Conservation (phyloP, 768 basidiomycete species). For the Naganishia vishniacii region DNA sequence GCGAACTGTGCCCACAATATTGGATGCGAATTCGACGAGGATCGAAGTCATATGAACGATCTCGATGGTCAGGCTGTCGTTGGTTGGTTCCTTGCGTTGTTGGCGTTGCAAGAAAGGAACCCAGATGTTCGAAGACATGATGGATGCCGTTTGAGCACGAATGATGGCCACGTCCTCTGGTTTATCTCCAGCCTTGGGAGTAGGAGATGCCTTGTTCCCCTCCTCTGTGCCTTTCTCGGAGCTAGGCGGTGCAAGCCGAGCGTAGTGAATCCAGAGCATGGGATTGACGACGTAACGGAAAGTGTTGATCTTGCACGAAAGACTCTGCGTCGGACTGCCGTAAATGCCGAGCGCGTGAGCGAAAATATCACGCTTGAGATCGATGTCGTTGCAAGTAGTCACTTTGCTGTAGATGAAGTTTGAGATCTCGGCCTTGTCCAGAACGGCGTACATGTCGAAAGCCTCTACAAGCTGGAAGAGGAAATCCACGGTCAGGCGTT, state of each 20-base stretch:
- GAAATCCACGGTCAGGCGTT: slow-evolving; percentile 73
- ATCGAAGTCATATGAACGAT: slow-evolving; percentile 81
- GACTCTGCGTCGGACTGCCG: slow-evolving; percentile 58
- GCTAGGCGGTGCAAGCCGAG: slow-evolving; percentile 53
- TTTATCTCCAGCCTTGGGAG: slow-evolving; percentile 61
- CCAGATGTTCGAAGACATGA: slow-evolving; percentile 42
- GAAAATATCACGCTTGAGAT: slow-evolving; percentile 70
- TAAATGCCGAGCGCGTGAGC: slow-evolving; percentile 83
- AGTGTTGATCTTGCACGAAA: slow-evolving; percentile 64
- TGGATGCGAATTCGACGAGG: slow-evolving; percentile 74
- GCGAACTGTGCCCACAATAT: slow-evolving; percentile 71
- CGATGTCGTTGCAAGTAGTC: slow-evolving; percentile 62
- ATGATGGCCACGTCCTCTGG: slow-evolving; percentile 36
- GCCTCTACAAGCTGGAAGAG: slow-evolving; percentile 79
- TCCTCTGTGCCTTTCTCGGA: slow-evolving; percentile 45
- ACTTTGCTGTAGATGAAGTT: slow-evolving; percentile 84
- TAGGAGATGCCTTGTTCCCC: slow-evolving; percentile 7
- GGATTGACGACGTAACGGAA: slow-evolving; percentile 79
- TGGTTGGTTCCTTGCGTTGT: slow-evolving; percentile 25
- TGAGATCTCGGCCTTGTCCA: slow-evolving; percentile 71
- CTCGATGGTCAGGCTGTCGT: slow-evolving; percentile 81
- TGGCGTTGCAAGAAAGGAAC: slow-evolving; percentile 27
- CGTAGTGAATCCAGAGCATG: slow-evolving; percentile 70
- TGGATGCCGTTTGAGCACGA: slow-evolving; percentile 32
- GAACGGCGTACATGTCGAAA: slow-evolving; percentile 70